phyloP scores from a whole-genome alignment of 2,329 filamentous ascomycete genomes.

The Aureobasidium sp. region DNA sequence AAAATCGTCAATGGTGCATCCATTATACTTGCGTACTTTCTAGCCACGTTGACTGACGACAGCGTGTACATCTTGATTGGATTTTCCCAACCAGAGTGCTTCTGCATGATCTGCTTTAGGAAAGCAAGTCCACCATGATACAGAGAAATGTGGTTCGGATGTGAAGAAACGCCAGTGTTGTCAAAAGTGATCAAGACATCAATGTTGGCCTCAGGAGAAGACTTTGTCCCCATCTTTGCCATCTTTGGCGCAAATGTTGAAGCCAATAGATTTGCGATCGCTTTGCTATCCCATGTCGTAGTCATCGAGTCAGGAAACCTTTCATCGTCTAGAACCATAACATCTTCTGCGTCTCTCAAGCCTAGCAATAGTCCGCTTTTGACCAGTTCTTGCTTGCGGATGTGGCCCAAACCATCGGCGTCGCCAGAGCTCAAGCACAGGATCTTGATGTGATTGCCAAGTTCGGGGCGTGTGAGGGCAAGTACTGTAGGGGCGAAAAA shows the following conservation, averaged over 20 bases:
- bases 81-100: conserved; percentile 55
- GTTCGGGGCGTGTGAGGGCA: conserved; percentile 68
- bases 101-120: conserved; percentile 54
- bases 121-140: conserved; percentile 75
- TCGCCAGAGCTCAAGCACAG: conserved; percentile 87
- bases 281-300: conserved; percentile 60
- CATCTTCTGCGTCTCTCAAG: conserved; percentile 63
- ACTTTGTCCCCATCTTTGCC: conserved; percentile 31
- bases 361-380: conserved; percentile 73
- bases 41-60: conserved; percentile 58
- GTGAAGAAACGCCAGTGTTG: conserved; percentile 66
- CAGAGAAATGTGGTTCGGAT: conserved; percentile 89
- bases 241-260: conserved; percentile 65
- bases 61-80: conserved; percentile 84
- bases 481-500: conserved; percentile 90
- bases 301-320: conserved; percentile 87
- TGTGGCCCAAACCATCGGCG: conserved; percentile 78
- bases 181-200: conserved; percentile 91
- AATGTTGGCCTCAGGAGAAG: conserved; percentile 49
- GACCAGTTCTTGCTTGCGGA: conserved; percentile 72
- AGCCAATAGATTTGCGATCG: conserved; percentile 62
- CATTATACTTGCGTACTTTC: conserved; percentile 75
- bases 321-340: conserved; percentile 76
- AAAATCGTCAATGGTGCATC: conserved; percentile 64
- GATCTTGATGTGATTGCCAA: conserved; percentile 89